Base-by-base conservation (phyloP, 768 basidiomycete genomes). In the Amanita exitialis region DNA sequence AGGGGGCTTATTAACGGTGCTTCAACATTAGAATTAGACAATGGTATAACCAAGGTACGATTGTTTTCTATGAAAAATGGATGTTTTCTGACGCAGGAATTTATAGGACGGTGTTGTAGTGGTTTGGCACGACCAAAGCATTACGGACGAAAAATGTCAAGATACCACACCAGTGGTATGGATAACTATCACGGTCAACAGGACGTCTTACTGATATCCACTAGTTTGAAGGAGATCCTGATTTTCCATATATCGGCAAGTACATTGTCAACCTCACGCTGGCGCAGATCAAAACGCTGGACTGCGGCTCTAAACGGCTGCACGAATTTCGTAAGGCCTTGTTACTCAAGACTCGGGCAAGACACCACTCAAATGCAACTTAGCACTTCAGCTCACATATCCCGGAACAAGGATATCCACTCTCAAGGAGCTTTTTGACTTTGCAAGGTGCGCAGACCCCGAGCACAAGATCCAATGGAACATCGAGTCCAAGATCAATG, bases 1-100 rank as follows among this genome's bases (percentile, higher is more conserved):
- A 86, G 85, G 82, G 87, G 78, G n/a, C 71, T 90, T 52, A 76
- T 90, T 45, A 77, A 84, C 56, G 88, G 86, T 32, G 80, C 81
- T 23, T 83, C 82, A 1, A 86, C 85, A 0, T 71, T 91, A 10
- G 87, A 90, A 64, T 64, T 90, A 56, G 88, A 90, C 62, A 85
- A 87, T 60, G 85, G 83, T 1, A 74, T 89, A 50, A 86, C 86
- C 10, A 78, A 76, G 70, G 85, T 80, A 49, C 57, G 64, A 58
- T 21, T 32, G 4, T 1, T 2, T 15, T 12, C 13, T 1, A 32
- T 47, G 37, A 15, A 23, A 5, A 32, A 20, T 25, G 10, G 25
- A 27, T 44, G 23, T 21, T 16, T 7, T 25, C 44, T 12, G 1
- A 8, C 21, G 3, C 34, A 36, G 23, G 47, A 23, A 23, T 23